Conservation (phyloP, 2,329 filamentous ascomycete species). For the Sarocladium oryzae region DNA sequence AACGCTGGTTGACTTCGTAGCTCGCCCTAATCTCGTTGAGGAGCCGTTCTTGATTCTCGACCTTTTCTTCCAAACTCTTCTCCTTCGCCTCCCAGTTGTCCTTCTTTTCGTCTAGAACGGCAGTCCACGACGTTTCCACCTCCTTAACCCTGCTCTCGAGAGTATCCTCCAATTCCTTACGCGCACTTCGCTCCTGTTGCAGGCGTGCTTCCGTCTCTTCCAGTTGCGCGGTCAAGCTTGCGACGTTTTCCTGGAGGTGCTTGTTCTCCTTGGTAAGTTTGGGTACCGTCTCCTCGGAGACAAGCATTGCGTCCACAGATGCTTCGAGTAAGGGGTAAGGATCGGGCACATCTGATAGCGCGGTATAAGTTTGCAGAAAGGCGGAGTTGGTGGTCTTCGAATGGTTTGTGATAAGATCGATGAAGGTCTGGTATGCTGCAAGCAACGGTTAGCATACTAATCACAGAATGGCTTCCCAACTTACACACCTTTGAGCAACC, state of each 20-base stretch:
- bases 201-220: constrained; percentile 76
- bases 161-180: constrained; percentile 69
- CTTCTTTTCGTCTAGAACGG: constrained; percentile 85
- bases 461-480: constrained; percentile 9
- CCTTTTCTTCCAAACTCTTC: constrained; percentile 82
- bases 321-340: constrained; percentile 95
- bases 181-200: constrained; percentile 67
- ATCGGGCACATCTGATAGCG: constrained; percentile 90
- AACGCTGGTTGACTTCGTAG: constrained; percentile 89
- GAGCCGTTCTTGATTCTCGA: constrained; percentile 87
- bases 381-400: constrained; percentile 90
- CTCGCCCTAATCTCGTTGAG: constrained; percentile 93
- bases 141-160: constrained; percentile 80
- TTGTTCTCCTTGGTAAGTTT: constrained; percentile 85
- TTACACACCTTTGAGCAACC: constrained; percentile 68
- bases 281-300: constrained; percentile 87
- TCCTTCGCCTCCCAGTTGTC: constrained; percentile 97
- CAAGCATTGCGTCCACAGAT: constrained; percentile 86
- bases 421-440: constrained; percentile 90
- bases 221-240: constrained; percentile 69
- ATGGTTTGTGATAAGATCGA: constrained; percentile 92
- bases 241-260: constrained; percentile 73
- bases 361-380: constrained; percentile 88
- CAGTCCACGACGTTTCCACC: constrained; percentile 82
- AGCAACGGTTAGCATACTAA: background rate